phyloP scores from a whole-genome alignment of 208 protist genomes.

The Entamoeba invadens region DNA sequence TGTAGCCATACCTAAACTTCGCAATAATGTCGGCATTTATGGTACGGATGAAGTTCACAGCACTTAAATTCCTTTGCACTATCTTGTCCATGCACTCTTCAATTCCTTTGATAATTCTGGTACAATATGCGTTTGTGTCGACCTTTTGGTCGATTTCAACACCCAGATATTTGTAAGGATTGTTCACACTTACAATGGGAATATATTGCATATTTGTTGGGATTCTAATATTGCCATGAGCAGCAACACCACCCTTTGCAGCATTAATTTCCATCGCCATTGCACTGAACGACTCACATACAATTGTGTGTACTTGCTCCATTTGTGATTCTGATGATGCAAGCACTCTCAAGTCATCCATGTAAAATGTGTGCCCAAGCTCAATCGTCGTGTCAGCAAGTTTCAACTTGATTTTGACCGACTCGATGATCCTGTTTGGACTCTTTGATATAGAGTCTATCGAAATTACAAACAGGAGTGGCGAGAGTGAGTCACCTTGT shows the following conservation, averaged over 20 bases:
- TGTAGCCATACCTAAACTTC: too few relatives aligned
- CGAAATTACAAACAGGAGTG: background rate
- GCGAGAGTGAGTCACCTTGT: background rate
- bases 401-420: background rate
- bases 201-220: background rate
- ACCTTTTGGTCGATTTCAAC: too few relatives aligned
- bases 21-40: too few relatives aligned
- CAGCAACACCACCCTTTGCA: background rate
- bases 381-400: too few relatives aligned
- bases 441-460: background rate
- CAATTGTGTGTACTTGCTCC: background rate
- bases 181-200: background rate
- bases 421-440: background rate
- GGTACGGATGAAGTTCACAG: too few relatives aligned
- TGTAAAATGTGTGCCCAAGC: background rate
- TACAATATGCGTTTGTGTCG: too few relatives aligned
- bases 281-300: background rate
- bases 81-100: too few relatives aligned
- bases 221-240: background rate
- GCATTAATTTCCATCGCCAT: background rate
- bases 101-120: too few relatives aligned
- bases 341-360: background rate
- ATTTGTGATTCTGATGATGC: background rate
- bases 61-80: too few relatives aligned
- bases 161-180: too few relatives aligned